Conservation (phyloP, 208 protist species). For the Crithidia bombi region DNA sequence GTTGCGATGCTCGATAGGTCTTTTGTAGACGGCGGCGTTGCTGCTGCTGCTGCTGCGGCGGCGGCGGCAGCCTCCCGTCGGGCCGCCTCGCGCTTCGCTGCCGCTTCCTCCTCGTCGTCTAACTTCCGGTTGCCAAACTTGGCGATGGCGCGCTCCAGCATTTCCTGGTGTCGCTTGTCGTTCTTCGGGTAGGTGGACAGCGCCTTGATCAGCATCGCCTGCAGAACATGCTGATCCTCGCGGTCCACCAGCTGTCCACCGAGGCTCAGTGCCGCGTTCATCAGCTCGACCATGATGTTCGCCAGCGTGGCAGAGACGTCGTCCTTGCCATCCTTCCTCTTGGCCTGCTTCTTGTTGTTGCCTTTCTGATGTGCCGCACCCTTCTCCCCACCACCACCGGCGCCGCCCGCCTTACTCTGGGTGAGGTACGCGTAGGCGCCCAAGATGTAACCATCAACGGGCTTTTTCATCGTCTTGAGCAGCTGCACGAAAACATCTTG, state of each 20-base stretch:
- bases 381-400: constrained; percentile 27
- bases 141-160: constrained; percentile 74
- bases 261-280: constrained; percentile 89
- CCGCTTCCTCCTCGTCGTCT: constrained; percentile 46
- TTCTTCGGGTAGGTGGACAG: constrained; percentile 74
- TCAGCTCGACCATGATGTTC: constrained; percentile 85
- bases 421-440: constrained; percentile 83
- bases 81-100: constrained; percentile 26
- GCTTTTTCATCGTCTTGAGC: constrained; percentile 93
- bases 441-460: constrained; percentile 84
- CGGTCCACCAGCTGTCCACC: constrained; percentile 87
- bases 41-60: constrained; percentile 8
- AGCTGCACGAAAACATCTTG: constrained; percentile 86
- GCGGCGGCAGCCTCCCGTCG: constrained; percentile 28
- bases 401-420: constrained; percentile 49
- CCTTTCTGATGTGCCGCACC: background rate
- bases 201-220: constrained; percentile 80
- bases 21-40: background rate
- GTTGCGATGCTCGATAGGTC: background rate
- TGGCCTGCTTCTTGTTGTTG: constrained; percentile 44
- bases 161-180: constrained; percentile 84
- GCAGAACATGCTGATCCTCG: constrained; percentile 85
- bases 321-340: constrained; percentile 52
- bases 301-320: constrained; percentile 72
- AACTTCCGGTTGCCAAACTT: constrained; percentile 75